These are phyloP conservation scores for Aegle marmelos DNA, from an alignment of 345 rosid genomes.

Conservation along the genomic window DNA sequence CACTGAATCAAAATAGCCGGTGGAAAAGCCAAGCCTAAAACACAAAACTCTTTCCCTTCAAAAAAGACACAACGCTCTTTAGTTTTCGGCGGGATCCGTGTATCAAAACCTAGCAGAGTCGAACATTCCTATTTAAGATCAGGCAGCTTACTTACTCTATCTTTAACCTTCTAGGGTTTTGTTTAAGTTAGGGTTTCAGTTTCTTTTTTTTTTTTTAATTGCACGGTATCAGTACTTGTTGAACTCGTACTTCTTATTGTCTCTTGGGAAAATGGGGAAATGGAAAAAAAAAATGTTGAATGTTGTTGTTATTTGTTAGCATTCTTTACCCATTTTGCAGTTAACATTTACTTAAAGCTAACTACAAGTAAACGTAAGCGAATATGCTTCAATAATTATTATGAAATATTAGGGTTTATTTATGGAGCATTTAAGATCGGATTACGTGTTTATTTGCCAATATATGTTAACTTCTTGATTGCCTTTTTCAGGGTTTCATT, in stretches of 20 bases:
- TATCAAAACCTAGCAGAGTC: conserved; percentile 14
- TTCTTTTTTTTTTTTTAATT: not conserved
- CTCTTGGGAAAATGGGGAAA: not conserved
- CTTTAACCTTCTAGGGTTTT: not conserved
- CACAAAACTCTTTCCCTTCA: not conserved
- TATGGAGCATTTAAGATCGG: not conserved
- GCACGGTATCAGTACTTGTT: not conserved
- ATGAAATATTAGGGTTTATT: not conserved
- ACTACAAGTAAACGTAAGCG: no score
- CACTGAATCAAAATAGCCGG: not conserved
- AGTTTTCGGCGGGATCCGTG: conserved; percentile 26
- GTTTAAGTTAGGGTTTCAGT: not conserved
- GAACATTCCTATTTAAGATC: not conserved
- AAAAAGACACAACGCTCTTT: not conserved
- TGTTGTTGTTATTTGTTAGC: not conserved
- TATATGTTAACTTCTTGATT: not conserved
- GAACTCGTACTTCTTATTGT: not conserved
- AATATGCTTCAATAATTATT: not conserved
- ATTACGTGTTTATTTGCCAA: not conserved
- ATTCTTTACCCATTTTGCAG: not conserved
- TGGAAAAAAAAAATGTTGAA: not conserved
- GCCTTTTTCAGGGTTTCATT: conserved; percentile 17
- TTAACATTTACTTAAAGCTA: not conserved
- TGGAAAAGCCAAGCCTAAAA: not conserved
- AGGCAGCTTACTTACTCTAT: conserved; percentile 3